Evolutionary conservation across 495 filamentous ascomycete genomes (phyloP), one percentile per base, ranked within the genome.

Genomic region (Bathelium albidoporum): DNA sequence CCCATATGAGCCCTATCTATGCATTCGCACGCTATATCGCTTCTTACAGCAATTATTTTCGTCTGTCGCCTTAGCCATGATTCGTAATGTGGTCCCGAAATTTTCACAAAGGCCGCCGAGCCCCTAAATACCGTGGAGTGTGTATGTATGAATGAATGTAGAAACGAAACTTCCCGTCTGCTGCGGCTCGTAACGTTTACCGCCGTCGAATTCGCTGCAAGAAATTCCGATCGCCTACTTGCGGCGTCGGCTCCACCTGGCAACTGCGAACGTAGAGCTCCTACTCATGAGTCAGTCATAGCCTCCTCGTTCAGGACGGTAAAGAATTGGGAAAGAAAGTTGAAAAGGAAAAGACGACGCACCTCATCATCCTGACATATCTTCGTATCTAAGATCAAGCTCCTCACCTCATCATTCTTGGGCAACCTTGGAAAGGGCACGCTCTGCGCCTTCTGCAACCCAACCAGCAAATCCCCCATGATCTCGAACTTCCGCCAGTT

Each of bases 401-500:
- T 82, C 66, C 83, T 81, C 12, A 87, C 79, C 62, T 81, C 79
- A 45, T 91, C 87, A 65, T 85, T 86, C 66, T 77, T 80, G 32
- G 77, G 74, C 61, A 95, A 74, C 63, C 87, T 83, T 62, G 83
- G 81, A 69, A 96, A 96, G 18, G 93, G 87, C 45, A 83, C 86
- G 36, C 86, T 87, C 76, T 97, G 94, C 72, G 91, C 95, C 73
- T 85, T 86, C 79, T 95, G 91, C 41, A 98, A 87, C 3, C 89
- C 87, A 60, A 95, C 81, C 59, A 98, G 82, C 28, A 96, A 88
- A 63, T 97, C 92, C 3, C 91, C 90, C 77, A 97, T 87, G 22
- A 98, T 87, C 77, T 97, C 91, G 68, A 97, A 97, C 70, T 98
- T 98, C 77, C 88, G 91, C 94, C 94, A 98, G 71, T 97, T 97